phyloP scores from a whole-genome alignment of 2,329 filamentous ascomycete genomes.

The Alternaria ventricosa region DNA sequence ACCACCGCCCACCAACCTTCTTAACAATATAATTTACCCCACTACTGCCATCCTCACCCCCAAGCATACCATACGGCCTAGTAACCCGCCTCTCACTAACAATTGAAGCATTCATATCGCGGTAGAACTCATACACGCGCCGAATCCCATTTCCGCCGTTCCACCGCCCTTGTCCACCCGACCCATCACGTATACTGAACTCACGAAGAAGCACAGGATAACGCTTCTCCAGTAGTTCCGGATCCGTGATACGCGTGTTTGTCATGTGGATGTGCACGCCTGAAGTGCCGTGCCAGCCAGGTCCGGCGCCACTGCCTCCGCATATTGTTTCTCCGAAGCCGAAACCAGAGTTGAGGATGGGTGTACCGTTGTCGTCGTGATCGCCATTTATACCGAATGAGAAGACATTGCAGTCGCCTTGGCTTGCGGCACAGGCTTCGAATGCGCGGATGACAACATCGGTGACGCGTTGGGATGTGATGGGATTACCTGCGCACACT shows the following conservation, averaged over 20 bases:
- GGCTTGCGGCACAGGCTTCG: conserved; percentile 35
- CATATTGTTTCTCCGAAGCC: conserved; percentile 47
- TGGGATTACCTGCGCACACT: conserved; percentile 38
- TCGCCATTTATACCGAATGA: conserved; percentile 37
- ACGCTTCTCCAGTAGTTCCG: conserved; percentile 44
- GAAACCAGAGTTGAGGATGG: conserved; percentile 32
- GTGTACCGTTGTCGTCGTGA: conserved; percentile 20
- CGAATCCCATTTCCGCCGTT: conserved; percentile 42
- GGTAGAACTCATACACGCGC: conserved; percentile 40
- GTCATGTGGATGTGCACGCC: conserved; percentile 48
- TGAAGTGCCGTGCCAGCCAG: conserved; percentile 38
- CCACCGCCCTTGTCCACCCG: conserved; percentile 36
- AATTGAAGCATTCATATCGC: conserved; percentile 36
- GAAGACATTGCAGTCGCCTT: conserved; percentile 41
- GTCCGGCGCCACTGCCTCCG: conserved; percentile 45
- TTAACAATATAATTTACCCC: conserved; percentile 37
- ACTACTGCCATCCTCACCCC: conserved; percentile 32
- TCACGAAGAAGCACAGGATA: conserved; percentile 44
- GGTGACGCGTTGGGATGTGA: conserved; percentile 41
- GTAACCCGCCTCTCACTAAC: conserved; percentile 41
- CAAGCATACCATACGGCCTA: conserved; percentile 43
- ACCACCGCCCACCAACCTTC: conserved; percentile 19
- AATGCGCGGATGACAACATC: conserved; percentile 44
- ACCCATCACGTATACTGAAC: conserved; percentile 39
- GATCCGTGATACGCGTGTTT: conserved; percentile 48